Percentiles rank a stretch among this genome's conserved stretches.
Evolutionary conservation across 2,329 filamentous ascomycete species (phyloP).

Genomic region (Talaromyces pinophilus): DNA sequence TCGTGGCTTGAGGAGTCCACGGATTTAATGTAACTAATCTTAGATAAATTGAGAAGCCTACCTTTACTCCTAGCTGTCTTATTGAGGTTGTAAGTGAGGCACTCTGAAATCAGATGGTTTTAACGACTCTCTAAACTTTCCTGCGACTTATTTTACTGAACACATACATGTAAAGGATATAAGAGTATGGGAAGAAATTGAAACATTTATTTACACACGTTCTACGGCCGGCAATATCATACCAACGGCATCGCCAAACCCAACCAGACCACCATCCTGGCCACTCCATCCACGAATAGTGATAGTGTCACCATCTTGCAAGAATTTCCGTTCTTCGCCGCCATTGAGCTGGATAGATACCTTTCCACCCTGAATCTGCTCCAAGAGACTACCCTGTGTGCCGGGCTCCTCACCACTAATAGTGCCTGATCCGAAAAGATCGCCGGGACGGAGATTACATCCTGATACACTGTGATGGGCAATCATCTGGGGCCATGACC

Average conservation of each 20-base stretch:
- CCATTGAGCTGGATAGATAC: conserved; percentile 3
- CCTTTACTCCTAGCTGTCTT: background rate
- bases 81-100: background rate
- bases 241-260: conserved; percentile 5
- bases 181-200: background rate
- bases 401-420: conserved; percentile 10
- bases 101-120: background rate
- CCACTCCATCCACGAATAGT: conserved; percentile 12
- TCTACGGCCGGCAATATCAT: background rate
- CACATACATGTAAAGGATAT: background rate
- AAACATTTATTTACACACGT: background rate
- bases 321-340: conserved; percentile 9
- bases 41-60: background rate
- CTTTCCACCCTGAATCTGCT: conserved; percentile 11
- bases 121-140: background rate
- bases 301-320: conserved; percentile 11
- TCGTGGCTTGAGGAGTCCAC: background rate
- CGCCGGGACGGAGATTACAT: conserved; percentile 4
- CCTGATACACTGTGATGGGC: conserved; percentile 5
- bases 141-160: background rate
- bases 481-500: conserved; percentile 14
- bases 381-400: conserved; percentile 15
- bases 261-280: conserved; percentile 7
- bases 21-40: background rate
- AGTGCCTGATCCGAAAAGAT: conserved; percentile 13